phyloP scores from a whole-genome alignment of 345 rosid species.

The Psidium guajava region DNA sequence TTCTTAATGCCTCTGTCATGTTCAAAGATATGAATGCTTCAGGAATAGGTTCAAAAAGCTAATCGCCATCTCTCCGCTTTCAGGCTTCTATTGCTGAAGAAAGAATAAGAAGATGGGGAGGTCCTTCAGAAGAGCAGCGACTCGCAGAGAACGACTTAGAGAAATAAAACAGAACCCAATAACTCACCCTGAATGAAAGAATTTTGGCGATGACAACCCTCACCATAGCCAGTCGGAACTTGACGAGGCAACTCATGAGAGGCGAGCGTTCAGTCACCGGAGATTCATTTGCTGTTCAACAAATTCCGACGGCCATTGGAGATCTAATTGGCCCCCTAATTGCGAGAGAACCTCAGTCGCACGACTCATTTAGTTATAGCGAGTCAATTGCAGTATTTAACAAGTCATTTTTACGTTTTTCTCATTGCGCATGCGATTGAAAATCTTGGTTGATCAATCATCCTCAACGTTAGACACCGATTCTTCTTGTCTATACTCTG shows the following conservation, averaged over 20 bases:
- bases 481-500: not conserved
- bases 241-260: not conserved
- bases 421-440: not conserved
- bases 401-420: not conserved
- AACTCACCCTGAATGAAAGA: not conserved
- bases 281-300: not conserved
- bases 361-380: not conserved
- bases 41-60: not conserved
- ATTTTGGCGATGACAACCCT: not conserved
- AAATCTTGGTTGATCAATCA: not conserved
- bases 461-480: not conserved
- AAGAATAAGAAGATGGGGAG: conserved; percentile 60
- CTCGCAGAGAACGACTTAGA: not conserved
- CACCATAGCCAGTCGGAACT: not conserved
- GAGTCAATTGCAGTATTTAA: not conserved
- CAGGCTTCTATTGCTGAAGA: conserved; percentile 68
- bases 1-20: not conserved
- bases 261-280: not conserved
- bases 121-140: conserved; percentile 1
- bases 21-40: not conserved
- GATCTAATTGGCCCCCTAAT: not conserved
- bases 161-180: not conserved
- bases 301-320: not conserved
- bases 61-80: not conserved
- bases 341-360: not conserved